A percentile compares a stretch with the other conserved stretches of the same genome.
Evolutionary conservation across 1,284 basidiomycete genomes (phyloP).

Genomic region (Mycosarcoma maydis): DNA sequence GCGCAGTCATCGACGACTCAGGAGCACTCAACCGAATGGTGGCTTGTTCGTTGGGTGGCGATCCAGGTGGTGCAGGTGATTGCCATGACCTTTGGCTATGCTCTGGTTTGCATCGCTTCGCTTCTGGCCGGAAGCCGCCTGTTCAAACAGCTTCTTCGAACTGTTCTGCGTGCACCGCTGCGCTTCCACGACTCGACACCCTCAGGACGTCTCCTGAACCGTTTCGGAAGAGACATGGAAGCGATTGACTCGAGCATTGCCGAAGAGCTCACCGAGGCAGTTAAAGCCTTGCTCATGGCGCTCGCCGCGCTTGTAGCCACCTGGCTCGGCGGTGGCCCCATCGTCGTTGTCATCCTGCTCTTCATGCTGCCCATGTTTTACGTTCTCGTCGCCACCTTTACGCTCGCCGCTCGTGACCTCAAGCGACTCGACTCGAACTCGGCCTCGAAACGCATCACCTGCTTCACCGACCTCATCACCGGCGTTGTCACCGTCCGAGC

Average conservation of each 20-base stretch:
- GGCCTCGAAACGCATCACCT: conserved; percentile 77
- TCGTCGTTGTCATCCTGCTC: conserved; percentile 74
- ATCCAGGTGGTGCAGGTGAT: conserved; percentile 78
- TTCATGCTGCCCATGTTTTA: conserved; percentile 58
- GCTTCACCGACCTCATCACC: conserved; percentile 85
- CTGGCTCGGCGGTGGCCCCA: conserved; percentile 76
- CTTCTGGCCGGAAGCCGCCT: conserved; percentile 77
- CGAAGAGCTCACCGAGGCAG: conserved; percentile 61
- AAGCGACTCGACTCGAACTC: conserved; percentile 81
- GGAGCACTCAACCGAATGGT: conserved; percentile 57
- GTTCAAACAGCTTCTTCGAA: conserved; percentile 71
- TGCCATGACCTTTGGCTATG: conserved; percentile 74
- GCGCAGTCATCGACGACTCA: neutral
- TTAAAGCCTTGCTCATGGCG: conserved; percentile 47
- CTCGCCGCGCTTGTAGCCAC: conserved; percentile 72
- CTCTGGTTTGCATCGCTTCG: conserved; percentile 72
- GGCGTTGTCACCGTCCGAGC: conserved; percentile 87
- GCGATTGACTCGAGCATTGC: conserved; percentile 79
- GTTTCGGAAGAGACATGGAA: conserved; percentile 79
- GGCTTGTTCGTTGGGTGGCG: conserved; percentile 74
- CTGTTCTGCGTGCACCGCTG: conserved; percentile 76
- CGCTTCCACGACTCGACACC: conserved; percentile 86
- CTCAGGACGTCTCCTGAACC: conserved; percentile 83
- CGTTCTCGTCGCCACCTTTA: conserved; percentile 75
- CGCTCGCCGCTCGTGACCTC: conserved; percentile 85